Percentiles rank a stretch among this genome's conserved stretches.
phyloP scores from a whole-genome alignment of 139 green algal genomes.

The Tetraselmis striata region DNA sequence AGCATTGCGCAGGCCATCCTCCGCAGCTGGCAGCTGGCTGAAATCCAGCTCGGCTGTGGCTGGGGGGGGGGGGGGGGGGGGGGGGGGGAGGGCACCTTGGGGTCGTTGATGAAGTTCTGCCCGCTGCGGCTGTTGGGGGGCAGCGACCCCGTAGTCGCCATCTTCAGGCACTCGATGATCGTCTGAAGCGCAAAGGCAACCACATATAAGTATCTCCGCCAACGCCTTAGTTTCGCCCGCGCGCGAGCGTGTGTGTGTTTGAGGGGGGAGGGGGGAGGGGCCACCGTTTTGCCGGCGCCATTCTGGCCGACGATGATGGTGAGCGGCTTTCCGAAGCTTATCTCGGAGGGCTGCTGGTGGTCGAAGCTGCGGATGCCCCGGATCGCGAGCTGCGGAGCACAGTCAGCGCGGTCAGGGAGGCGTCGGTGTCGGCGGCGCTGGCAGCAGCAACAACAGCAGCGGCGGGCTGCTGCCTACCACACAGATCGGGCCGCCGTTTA shows the following conservation, averaged over 20 bases:
- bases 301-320: constrained; percentile 97
- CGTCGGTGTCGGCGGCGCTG: not conserved
- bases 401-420: too few relatives aligned
- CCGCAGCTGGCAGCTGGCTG: too few relatives aligned
- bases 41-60: too few relatives aligned
- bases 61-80: too few relatives aligned
- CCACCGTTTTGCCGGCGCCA: constrained; percentile 93
- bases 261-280: not conserved
- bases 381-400: constrained; percentile 80
- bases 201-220: not conserved
- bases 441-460: not conserved
- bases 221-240: not conserved
- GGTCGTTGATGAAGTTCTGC: constrained; percentile 91
- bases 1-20: too few relatives aligned
- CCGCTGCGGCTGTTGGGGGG: constrained; percentile 83
- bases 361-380: constrained; percentile 96
- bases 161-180: constrained; percentile 97
- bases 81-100: constrained; percentile 53
- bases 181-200: constrained; percentile 60
- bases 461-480: not conserved
- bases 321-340: constrained; percentile 83
- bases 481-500: not conserved
- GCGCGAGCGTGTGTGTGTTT: not conserved
- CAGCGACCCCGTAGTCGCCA: constrained; percentile 88
- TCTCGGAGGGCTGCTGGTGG: constrained; percentile 73